These are phyloP conservation scores for Fragaria nilgerrensis DNA, from an alignment of 306 rosid species.

Conservation along the genomic window DNA sequence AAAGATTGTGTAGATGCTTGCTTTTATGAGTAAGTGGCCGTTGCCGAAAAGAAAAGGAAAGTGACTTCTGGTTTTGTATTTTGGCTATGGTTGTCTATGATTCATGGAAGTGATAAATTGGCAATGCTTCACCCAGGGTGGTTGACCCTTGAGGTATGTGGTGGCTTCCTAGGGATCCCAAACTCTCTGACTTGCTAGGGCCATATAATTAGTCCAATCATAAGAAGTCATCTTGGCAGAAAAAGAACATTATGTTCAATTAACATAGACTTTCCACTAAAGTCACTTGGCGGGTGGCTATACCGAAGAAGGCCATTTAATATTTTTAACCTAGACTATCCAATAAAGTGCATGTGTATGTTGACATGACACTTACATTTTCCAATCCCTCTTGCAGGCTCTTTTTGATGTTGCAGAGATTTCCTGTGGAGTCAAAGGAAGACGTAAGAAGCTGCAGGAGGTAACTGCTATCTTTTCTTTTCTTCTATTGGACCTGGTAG, in stretches of 20 bases:
- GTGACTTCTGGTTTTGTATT: background rate
- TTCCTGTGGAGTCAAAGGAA: constrained; percentile 97
- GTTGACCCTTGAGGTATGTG: background rate
- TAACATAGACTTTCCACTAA: background rate
- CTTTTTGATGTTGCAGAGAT: constrained; percentile 96
- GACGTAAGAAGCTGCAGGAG: constrained; percentile 99
- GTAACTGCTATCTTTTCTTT: constrained; percentile 30
- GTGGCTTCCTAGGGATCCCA: background rate
- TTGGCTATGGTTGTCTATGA: background rate
- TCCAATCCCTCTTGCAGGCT: constrained; percentile 46
- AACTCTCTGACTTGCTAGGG: background rate
- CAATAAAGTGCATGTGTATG: background rate
- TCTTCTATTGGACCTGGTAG: background rate
- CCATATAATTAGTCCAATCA: background rate
- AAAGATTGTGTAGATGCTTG: background rate
- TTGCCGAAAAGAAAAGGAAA: background rate
- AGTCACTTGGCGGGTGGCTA: background rate
- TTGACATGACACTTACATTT: constrained; percentile 7
- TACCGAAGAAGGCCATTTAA: background rate
- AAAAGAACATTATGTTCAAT: background rate
- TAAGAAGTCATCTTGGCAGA: background rate
- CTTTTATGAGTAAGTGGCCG: background rate
- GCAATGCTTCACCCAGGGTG: background rate
- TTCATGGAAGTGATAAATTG: background rate
- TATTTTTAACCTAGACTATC: background rate